Base-by-base conservation (phyloP, 768 basidiomycete genomes). In the Inosperma sp. region DNA sequence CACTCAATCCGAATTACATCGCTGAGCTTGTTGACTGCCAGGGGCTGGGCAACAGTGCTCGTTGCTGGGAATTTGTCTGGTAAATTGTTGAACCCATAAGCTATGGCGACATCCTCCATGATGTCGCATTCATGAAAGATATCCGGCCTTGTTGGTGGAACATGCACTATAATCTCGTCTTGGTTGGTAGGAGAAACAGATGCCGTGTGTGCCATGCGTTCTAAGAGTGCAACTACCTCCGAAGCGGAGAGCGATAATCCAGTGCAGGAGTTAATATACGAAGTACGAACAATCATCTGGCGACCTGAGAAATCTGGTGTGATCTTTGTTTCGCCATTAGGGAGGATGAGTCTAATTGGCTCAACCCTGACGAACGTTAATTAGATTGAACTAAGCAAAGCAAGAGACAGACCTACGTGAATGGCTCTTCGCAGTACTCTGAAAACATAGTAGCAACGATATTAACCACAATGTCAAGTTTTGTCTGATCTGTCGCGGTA, bases 111-210 rank as follows among this genome's bases (percentile, higher is more conserved):
- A 56, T 99, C 96, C 65, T 99, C 96, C 85, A 99, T 88, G 64
- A 98, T 80, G 65, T 99, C 96, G 62, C 94, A 96, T 66, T 98
- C 93, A 65, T 99, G 96, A 48, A 99, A 73, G 57, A 99, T 97
- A 64, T 99, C 96, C 1, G 96, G 93, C 30, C 96, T 82, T n/a
- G 93, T 97, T n/a, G 88, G 76, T 4, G 96, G 95, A 40, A 99
- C 77, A 27, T 81, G 71, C 22, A 98, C 85, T 14, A 76, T 60
- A 35, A 99, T 74, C 58, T 81, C 77, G 60, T 97, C 93, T 0
- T 68, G 63, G 53, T 83, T 73, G 22, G 69, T 65, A 2, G 78
- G 51, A 3, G 85, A 84, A 21, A 80, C 68, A 16, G 70, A 61
- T 1, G 83, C 75, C 31, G 75, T 64, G 40, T 91, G 78, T 4